Base-by-base conservation (phyloP, 2,329 filamentous ascomycete species). In the Neonectria faginata region DNA sequence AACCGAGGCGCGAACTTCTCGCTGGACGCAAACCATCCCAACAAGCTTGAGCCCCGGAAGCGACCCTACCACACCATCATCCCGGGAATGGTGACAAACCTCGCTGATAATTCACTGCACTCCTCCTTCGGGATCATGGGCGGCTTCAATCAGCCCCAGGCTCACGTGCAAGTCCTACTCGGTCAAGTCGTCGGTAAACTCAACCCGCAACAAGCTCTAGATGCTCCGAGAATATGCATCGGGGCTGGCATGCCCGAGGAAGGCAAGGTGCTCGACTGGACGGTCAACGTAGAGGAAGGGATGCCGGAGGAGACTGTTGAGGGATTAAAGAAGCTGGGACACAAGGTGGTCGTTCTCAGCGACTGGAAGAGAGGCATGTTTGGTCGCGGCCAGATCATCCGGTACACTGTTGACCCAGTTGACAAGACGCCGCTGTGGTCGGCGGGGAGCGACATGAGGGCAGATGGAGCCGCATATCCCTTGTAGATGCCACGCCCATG, bases 1-100 rank as follows among this genome's bases (percentile, higher is more conserved):
- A 97, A 97, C 83, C 92, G 96, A 2, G 96, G 92, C 8, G 89
- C 91, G 42, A 96, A 95, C 77, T 98, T 99, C 80, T 88, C 86
- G 1, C 86, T 99, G 0, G 81, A 86, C 25, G 77, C 84, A 0
- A 81, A 82, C 1, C 94, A 97, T 75, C 93, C 94, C 1, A 98
- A 98, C 75, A 86, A 85, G 20, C 84, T 97, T 14, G 92, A 88
- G 8, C 92, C 94, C 0, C 84, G 89, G 36, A 98, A 98, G 83
- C 82, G 96, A 50, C 96, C 96, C 0, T 99, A 98, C 80, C 96
- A 98, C 79, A 99, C 96, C 58, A 98, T 99, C 78, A 99, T 99
- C 73, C 95, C 96, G 0, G 95, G 92, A 0, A 86, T 98, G 78
- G 89, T 95, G 18, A 98, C 96, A 0, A 93, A 96, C 70, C 77